These are phyloP conservation scores for Ogataea methylovora DNA, from an alignment of 805 yeast species.

Conservation along the genomic window DNA sequence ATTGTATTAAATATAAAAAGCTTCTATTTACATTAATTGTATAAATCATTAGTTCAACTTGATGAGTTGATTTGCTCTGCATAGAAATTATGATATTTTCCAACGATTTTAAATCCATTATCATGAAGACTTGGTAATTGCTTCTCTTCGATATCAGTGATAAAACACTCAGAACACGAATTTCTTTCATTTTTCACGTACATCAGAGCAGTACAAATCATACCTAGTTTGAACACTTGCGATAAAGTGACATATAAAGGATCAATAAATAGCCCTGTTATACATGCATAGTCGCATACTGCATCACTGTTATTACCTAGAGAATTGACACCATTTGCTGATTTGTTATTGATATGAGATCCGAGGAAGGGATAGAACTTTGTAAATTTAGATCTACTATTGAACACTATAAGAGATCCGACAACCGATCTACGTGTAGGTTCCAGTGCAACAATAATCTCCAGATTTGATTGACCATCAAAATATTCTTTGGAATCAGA, in stretches of 20 bases:
- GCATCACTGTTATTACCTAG: slow-evolving; percentile 6
- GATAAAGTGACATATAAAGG: slow-evolving; percentile 42
- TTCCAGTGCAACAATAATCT: slow-evolving; percentile 44
- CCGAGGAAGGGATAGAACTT: slow-evolving; percentile 42
- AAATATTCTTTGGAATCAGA: background rate
- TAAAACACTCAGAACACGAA: slow-evolving; percentile 4
- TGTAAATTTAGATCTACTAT: slow-evolving; percentile 34
- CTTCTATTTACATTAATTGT: too few relatives aligned
- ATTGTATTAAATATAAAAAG: too few relatives aligned
- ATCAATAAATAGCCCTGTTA: slow-evolving; percentile 42
- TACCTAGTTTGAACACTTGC: slow-evolving; percentile 43
- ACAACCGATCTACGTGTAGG: slow-evolving; percentile 43
- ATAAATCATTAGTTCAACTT: too few relatives aligned
- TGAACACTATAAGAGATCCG: slow-evolving; percentile 32
- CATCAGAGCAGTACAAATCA: slow-evolving; percentile 46
- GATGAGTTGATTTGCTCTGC: too few relatives aligned
- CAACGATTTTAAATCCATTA: slow-evolving; percentile 9
- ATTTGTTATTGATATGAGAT: too few relatives aligned
- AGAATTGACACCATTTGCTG: background rate
- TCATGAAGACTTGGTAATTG: slow-evolving; percentile 8
- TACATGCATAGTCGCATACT: slow-evolving; percentile 30
- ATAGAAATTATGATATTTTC: slow-evolving; percentile 8
- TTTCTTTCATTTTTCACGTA: slow-evolving; percentile 28
- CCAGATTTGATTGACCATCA: slow-evolving; percentile 30
- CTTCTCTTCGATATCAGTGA: slow-evolving; percentile 4